A percentile compares a stretch with the other conserved stretches of the same genome.
phyloP scores from a whole-genome alignment of 768 basidiomycete genomes.

The Hydnomerulius pinastri region DNA sequence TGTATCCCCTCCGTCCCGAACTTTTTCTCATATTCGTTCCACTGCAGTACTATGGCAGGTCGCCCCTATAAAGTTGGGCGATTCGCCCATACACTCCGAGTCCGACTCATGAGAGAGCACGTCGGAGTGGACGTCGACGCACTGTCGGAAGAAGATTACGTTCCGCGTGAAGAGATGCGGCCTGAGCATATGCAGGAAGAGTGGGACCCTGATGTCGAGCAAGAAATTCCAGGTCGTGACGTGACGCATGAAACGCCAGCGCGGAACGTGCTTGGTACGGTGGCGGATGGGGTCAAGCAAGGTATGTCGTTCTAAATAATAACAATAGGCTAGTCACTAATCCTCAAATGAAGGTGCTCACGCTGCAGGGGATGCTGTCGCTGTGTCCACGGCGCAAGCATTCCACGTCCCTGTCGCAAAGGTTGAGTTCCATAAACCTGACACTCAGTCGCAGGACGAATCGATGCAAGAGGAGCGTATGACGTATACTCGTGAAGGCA shows the following conservation, averaged over 20 bases:
- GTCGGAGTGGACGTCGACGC: slow-evolving; percentile 93
- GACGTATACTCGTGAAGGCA: slow-evolving; percentile 52
- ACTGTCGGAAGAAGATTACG: slow-evolving; percentile 74
- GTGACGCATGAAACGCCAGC: slow-evolving; percentile 40
- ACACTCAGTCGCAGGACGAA: slow-evolving; percentile 28
- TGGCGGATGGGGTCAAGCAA: slow-evolving; percentile 46
- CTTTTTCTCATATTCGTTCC: slow-evolving; percentile 1
- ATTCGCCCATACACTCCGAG: slow-evolving; percentile 91
- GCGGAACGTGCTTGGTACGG: slow-evolving; percentile 37
- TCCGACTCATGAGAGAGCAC: slow-evolving; percentile 96
- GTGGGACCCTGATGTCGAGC: slow-evolving; percentile 78
- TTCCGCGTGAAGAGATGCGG: slow-evolving; percentile 52
- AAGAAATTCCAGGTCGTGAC: slow-evolving; percentile 46
- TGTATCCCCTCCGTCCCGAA: slow-evolving; percentile 5
- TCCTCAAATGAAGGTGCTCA: slow-evolving; percentile 39
- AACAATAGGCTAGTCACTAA: slow-evolving; percentile 1
- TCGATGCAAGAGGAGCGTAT: slow-evolving; percentile 51
- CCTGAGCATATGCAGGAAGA: slow-evolving; percentile 52
- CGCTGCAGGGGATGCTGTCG: slow-evolving; percentile 39
- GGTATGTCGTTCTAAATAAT: slow-evolving; percentile 38
- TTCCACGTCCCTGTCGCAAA: slow-evolving; percentile 35
- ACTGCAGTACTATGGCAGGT: slow-evolving; percentile 84
- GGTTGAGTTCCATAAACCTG: background rate
- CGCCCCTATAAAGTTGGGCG: slow-evolving; percentile 94
- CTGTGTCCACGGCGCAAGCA: slow-evolving; percentile 36